phyloP scores from a whole-genome alignment of 2,329 filamentous ascomycete species.

The Ophiosphaerella herpotricha region DNA sequence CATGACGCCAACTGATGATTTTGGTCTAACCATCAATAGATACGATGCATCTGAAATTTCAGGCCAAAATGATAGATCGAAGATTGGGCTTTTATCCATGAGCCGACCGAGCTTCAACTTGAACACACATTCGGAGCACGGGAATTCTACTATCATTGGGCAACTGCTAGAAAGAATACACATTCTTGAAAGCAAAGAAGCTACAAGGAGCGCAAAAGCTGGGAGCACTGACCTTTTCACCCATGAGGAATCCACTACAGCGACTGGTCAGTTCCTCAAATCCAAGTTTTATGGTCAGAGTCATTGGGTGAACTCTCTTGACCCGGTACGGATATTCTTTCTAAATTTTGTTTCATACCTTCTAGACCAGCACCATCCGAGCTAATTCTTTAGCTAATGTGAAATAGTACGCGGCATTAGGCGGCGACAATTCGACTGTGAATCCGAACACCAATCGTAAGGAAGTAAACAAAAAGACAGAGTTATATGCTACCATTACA shows the following conservation, averaged over 20 bases:
- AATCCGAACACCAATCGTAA: conserved; percentile 50
- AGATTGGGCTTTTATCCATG: conserved; percentile 3
- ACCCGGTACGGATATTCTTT: conserved; percentile 27
- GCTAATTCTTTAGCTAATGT: not conserved
- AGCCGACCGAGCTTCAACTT: conserved; percentile 2
- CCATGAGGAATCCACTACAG: not conserved
- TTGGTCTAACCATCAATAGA: conserved; percentile 15
- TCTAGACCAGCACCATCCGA: not conserved
- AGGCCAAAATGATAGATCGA: conserved; percentile 10
- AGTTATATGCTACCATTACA: conserved; percentile 23
- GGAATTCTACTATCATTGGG: conserved; percentile 5
- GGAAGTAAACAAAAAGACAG: conserved; percentile 29
- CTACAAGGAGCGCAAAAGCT: not conserved
- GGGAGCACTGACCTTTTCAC: not conserved
- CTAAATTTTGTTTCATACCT: too few species aligned
- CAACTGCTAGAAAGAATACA: conserved; percentile 7
- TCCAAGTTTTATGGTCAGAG: conserved; percentile 61
- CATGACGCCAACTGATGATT: conserved; percentile 7
- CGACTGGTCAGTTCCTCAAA: conserved; percentile 48
- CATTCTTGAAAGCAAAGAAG: conserved; percentile 7
- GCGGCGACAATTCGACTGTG: conserved; percentile 13
- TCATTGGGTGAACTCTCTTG: conserved; percentile 51
- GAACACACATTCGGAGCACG: not conserved
- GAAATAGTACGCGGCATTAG: conserved; percentile 22
- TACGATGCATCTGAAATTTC: conserved; percentile 21